Evolutionary conservation across 768 basidiomycete genomes (phyloP).

Genomic region (Hebeloma cylindrosporum): DNA sequence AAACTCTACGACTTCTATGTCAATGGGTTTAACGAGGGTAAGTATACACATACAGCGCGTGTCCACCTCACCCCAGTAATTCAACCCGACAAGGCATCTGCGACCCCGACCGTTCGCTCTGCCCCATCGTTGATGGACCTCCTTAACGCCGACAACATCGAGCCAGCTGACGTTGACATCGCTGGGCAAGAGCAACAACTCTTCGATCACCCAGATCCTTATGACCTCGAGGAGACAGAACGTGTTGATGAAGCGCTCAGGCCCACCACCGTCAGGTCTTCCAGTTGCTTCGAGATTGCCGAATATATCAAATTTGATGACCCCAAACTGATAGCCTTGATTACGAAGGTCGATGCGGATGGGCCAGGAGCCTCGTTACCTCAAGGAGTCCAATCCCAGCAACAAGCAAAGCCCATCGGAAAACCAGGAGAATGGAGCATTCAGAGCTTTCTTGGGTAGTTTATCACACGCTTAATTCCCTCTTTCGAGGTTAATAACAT

Average conservation of each 20-base stretch:
- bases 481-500: too few relatives aligned
- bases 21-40: slow-evolving; percentile 18
- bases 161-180: slow-evolving; percentile 7
- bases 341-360: slow-evolving; percentile 12
- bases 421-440: too few relatives aligned
- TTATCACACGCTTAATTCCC: too few relatives aligned
- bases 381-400: too few relatives aligned
- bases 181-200: slow-evolving; percentile 6
- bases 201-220: slow-evolving; percentile 19
- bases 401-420: too few relatives aligned
- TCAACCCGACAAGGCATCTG: not conserved
- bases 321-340: slow-evolving; percentile 4
- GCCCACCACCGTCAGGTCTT: slow-evolving; percentile 3
- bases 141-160: slow-evolving; percentile 14
- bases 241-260: slow-evolving; percentile 14
- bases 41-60: slow-evolving; percentile 17
- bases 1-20: slow-evolving; percentile 23
- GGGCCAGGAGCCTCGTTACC: slow-evolving; percentile 10
- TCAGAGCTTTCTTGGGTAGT: too few relatives aligned
- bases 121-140: slow-evolving; percentile 14
- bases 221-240: slow-evolving; percentile 18
- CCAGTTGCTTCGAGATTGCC: slow-evolving; percentile 12
- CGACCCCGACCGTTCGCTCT: slow-evolving; percentile 1
- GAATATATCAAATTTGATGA: slow-evolving; percentile 18
- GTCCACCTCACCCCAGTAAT: slow-evolving; percentile 13